A percentile compares a stretch with the other conserved stretches of the same genome.
Conservation (phyloP, 352 stramenopile genomes). For the Pythium sp. region DNA sequence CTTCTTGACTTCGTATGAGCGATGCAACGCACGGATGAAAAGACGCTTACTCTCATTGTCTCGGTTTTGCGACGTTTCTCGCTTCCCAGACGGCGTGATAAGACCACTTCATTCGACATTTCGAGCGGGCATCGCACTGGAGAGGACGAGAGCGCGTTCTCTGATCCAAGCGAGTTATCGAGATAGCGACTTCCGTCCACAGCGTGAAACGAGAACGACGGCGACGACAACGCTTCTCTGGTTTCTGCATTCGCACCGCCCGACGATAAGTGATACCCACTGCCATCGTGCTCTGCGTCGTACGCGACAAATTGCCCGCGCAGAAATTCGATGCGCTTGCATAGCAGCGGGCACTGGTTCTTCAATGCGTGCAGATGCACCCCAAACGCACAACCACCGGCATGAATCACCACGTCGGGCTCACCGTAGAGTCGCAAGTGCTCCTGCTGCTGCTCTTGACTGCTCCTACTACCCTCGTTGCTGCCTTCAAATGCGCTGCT, state of each 20-base stretch:
- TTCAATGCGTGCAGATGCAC: conserved; percentile 37
- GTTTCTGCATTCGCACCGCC: neutral
- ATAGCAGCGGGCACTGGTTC: conserved; percentile 33
- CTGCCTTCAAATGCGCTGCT: conserved; percentile 6
- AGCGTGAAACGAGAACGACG: neutral
- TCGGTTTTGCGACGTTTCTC: neutral
- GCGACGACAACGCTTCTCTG: neutral
- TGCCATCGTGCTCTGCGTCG: conserved; percentile 3
- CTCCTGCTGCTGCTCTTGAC: neutral
- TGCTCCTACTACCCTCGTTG: neutral
- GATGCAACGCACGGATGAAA: conserved; percentile 8
- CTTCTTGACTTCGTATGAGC: neutral
- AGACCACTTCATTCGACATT: neutral
- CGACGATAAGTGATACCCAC: neutral
- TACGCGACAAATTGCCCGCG: conserved; percentile 12
- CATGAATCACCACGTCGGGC: conserved; percentile 48
- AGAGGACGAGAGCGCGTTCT: conserved; percentile 14
- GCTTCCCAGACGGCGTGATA: neutral
- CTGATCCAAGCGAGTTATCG: neutral
- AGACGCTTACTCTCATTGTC: neutral
- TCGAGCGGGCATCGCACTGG: conserved; percentile 5
- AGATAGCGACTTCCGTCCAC: conserved; percentile 8
- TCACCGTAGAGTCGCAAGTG: neutral
- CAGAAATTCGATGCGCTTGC: conserved; percentile 31
- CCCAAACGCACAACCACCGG: conserved; percentile 45